Evolutionary conservation across 306 rosid species (phyloP).

Genomic region (Dicorynia guianensis): DNA sequence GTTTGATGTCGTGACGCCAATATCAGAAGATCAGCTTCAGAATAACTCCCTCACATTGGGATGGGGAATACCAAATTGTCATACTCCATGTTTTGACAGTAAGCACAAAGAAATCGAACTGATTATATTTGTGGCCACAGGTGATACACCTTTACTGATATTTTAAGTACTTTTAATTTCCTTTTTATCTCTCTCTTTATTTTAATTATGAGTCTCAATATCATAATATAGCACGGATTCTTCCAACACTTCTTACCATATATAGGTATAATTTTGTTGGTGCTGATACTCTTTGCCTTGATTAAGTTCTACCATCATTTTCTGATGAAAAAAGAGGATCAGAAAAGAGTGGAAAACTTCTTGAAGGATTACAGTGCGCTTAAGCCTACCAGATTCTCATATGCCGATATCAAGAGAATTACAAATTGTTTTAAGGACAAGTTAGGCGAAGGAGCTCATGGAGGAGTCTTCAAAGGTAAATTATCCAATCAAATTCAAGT

Average conservation of each 20-base stretch:
- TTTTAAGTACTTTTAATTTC: too few relatives aligned
- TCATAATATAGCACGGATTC: too few relatives aligned
- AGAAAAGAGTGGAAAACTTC: background rate
- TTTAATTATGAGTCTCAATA: background rate
- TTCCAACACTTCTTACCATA: too few relatives aligned
- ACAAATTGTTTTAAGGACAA: background rate
- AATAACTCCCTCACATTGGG: background rate
- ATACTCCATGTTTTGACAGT: background rate
- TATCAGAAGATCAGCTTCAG: background rate
- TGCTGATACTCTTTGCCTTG: background rate
- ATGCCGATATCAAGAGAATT: background rate
- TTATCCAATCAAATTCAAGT: background rate
- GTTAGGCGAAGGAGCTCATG: constrained; percentile 18
- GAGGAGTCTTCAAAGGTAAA: constrained; percentile 11
- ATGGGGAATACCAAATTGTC: background rate
- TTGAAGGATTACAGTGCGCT: constrained; percentile 7
- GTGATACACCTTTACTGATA: background rate
- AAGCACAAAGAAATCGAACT: background rate
- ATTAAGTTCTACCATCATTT: background rate
- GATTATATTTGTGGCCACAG: background rate
- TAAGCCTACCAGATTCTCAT: constrained; percentile 6
- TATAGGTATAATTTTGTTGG: background rate
- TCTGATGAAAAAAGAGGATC: background rate
- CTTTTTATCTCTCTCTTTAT: background rate
- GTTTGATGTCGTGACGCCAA: background rate